Evolutionary conservation across 2,329 filamentous ascomycete species (phyloP).

Genomic region (Hortaea werneckii): DNA sequence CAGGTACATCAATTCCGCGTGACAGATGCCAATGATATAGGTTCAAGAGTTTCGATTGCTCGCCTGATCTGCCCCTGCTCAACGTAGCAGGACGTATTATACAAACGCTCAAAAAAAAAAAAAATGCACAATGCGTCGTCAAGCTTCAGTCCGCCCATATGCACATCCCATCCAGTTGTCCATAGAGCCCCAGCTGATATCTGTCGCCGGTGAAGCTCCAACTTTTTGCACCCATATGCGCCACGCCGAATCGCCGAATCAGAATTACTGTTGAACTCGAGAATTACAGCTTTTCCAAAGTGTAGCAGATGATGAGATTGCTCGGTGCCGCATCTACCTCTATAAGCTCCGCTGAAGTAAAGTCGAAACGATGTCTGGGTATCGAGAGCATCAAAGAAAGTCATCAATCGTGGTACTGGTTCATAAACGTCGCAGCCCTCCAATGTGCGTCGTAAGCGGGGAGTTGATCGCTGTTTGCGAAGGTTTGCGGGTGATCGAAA

Average conservation of each 20-base stretch:
- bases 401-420: constrained; percentile 19
- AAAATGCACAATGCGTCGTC: background rate
- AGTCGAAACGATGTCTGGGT: constrained; percentile 18
- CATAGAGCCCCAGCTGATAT: background rate
- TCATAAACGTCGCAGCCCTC: constrained; percentile 6
- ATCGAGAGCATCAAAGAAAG: constrained; percentile 16
- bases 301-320: constrained; percentile 10
- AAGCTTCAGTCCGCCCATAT: constrained; percentile 1
- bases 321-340: constrained; percentile 12
- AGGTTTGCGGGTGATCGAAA: constrained; percentile 14
- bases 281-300: constrained; percentile 5
- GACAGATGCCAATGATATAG: no score
- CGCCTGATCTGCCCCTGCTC: background rate
- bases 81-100: background rate
- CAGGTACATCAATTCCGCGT: no score
- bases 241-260: background rate
- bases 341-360: constrained; percentile 17
- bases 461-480: constrained; percentile 13
- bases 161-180: background rate
- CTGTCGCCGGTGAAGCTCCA: background rate
- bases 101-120: background rate
- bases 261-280: background rate
- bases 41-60: background rate
- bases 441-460: constrained; percentile 22
- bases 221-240: constrained; percentile 1